These are phyloP conservation scores for Neurospora africana DNA, from an alignment of 495 filamentous ascomycete genomes.

Conservation along the genomic window DNA sequence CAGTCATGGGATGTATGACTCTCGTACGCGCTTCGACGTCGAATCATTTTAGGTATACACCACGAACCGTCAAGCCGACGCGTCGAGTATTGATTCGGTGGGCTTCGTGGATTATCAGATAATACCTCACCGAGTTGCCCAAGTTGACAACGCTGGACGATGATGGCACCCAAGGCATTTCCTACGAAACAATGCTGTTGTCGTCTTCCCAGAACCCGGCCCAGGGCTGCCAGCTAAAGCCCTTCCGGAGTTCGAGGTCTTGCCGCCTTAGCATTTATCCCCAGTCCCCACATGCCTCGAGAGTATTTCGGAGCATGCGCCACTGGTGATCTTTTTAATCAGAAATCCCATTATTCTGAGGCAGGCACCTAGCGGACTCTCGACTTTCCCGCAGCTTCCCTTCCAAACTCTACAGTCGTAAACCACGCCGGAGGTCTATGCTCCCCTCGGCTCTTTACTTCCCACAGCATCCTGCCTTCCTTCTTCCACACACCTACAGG, in stretches of 20 bases:
- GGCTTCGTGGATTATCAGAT: background rate
- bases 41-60: background rate
- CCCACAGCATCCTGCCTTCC: too few relatives aligned
- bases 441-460: too few relatives aligned
- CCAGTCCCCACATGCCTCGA: background rate
- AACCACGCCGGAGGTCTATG: too few relatives aligned
- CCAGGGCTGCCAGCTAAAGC: background rate
- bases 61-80: background rate
- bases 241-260: background rate
- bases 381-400: too few relatives aligned
- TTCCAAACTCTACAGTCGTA: too few relatives aligned
- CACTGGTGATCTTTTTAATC: too few relatives aligned
- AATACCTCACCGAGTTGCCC: background rate
- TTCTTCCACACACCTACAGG: too few relatives aligned
- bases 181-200: background rate
- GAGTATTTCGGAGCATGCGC: too few relatives aligned
- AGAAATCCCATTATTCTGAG: too few relatives aligned
- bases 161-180: background rate
- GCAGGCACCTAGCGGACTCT: too few relatives aligned
- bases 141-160: background rate
- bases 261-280: background rate
- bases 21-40: background rate
- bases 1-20: background rate
- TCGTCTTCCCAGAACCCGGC: background rate
- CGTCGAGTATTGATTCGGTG: background rate